Percentiles rank a stretch among this genome's conserved stretches.
These are phyloP conservation scores for Pyrenophora tritici-repentis DNA, from an alignment of 2,329 filamentous ascomycete genomes.

Conservation along the genomic window DNA sequence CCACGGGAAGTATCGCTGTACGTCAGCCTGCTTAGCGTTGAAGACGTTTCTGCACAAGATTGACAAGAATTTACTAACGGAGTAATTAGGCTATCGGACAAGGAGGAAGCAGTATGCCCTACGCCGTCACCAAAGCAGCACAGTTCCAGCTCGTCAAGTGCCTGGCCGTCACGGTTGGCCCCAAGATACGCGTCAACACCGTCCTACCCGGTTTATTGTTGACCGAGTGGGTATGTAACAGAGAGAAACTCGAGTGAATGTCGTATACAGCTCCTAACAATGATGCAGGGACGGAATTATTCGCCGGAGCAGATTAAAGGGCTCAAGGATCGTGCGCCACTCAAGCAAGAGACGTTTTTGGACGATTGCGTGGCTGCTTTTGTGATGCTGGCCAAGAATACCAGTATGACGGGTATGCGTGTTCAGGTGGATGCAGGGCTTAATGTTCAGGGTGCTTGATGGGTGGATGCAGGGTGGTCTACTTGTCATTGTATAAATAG, in stretches of 20 bases:
- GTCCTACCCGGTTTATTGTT: slow-evolving; percentile 67
- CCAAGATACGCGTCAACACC: slow-evolving; percentile 68
- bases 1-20: slow-evolving; percentile 67
- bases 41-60: no score
- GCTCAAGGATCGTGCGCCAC: slow-evolving; percentile 60
- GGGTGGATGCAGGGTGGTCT: no score
- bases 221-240: slow-evolving; percentile 54
- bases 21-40: slow-evolving; percentile 13
- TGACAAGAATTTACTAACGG: neutral
- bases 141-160: slow-evolving; percentile 70
- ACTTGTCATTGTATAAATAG: no score
- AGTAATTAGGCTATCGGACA: slow-evolving; percentile 52
- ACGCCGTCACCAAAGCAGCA: slow-evolving; percentile 78
- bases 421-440: slow-evolving; percentile 49
- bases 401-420: slow-evolving; percentile 55
- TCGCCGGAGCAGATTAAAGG: slow-evolving; percentile 60
- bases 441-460: slow-evolving; percentile 36
- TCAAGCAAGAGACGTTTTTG: slow-evolving; percentile 63
- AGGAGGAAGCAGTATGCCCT: slow-evolving; percentile 67
- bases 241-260: neutral
- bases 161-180: slow-evolving; percentile 65
- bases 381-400: slow-evolving; percentile 60
- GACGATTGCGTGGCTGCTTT: slow-evolving; percentile 62
- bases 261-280: neutral
- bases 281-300: slow-evolving; percentile 59